Evolutionary conservation across 345 rosid genomes (phyloP).

Genomic region (Aquilaria malaccensis): DNA sequence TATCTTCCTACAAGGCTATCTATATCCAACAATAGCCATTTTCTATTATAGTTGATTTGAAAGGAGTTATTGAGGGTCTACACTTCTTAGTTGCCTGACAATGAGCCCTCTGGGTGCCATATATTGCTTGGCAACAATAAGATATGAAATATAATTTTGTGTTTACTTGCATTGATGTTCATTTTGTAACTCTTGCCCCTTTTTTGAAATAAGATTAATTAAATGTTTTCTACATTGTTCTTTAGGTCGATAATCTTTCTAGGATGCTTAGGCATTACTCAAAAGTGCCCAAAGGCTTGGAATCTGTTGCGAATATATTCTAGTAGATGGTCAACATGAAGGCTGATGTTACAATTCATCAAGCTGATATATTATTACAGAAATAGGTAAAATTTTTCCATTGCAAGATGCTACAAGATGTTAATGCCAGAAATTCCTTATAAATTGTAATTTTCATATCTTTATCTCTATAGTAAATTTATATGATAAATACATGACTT

Average conservation of each 20-base stretch:
- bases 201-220: no score
- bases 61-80: conserved; percentile 60
- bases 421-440: conserved; percentile 3
- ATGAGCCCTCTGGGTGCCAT: conserved; percentile 76
- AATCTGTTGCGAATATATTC: conserved; percentile 64
- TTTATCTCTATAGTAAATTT: conserved; percentile 58
- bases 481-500: conserved; percentile 55
- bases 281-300: conserved; percentile 67
- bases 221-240: no score
- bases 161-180: neutral
- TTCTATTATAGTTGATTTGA: conserved; percentile 67
- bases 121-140: conserved; percentile 86
- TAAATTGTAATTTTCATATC: conserved; percentile 30
- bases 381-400: conserved; percentile 52
- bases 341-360: conserved; percentile 78
- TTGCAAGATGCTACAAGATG: neutral
- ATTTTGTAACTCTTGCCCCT: no score
- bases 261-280: conserved; percentile 91
- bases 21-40: conserved; percentile 4
- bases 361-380: conserved; percentile 80
- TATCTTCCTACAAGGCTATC: neutral
- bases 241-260: conserved; percentile 85
- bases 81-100: conserved; percentile 68
- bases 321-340: conserved; percentile 93
- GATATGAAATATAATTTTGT: conserved; percentile 24